Base-by-base conservation (phyloP, 495 filamentous ascomycete species). In the Penicillium goetzii region DNA sequence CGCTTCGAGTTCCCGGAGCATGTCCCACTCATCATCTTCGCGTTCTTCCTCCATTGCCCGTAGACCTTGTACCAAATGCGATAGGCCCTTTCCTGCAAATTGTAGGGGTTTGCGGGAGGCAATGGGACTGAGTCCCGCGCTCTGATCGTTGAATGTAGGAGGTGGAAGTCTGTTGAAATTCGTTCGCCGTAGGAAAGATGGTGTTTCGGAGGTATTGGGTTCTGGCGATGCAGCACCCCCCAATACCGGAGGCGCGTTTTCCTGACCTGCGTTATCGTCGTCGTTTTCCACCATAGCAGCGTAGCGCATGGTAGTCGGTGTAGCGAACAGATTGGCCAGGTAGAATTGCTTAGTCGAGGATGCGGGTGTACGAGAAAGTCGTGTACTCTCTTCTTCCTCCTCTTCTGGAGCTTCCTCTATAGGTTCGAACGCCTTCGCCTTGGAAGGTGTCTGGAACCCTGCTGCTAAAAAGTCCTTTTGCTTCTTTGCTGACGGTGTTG, bases 31-130 rank as follows among this genome's bases (percentile, higher is more conserved):
- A 14, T 96, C 92, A 25, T 90, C 87, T 36, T 88, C 71, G 17
- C 80, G 81, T 30, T 96, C 90, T 32, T 95, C 89, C 68, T 96
- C 91, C 74, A 94, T 83, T 65, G 88, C 88, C 19, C 91, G 82
- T 65, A 99, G 75, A 15, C 86, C 85, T 47, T 90, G 87, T 12
- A 97, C 89, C 56, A 97, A 80, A 56, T 84, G 88, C 64, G 92
- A 96, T 47, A 99, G 76, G 4, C 90, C 90, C 58, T 89, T 84
- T 0, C 88, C 89, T 23, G 87, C 78, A 26, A 90, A 88, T 68
- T 88, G 88, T 34, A 81, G 82, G 8, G 88, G 87, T 58, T 87
- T 78, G 6, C 85, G 76, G 14, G 81, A 74, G 1, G 83, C 83
- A 25, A 74, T 84, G 34, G 71, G 86, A 78, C 66, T 83, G 62